A percentile compares a stretch with the other conserved stretches of the same genome.
Conservation (phyloP, 257 asterid species). For the Lycium barbarum region DNA sequence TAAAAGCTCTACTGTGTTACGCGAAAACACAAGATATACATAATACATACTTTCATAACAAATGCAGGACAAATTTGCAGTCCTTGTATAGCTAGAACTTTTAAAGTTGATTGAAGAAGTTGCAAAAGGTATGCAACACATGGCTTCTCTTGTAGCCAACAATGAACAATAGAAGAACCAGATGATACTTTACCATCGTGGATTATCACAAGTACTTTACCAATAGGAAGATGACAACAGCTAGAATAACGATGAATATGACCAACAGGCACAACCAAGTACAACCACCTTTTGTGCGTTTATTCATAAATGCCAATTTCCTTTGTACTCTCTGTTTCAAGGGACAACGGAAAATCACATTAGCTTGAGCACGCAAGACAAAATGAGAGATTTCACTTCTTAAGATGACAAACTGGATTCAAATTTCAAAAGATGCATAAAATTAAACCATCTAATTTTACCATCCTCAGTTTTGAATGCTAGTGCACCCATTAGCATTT, state of each 20-base stretch:
- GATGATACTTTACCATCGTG: background rate
- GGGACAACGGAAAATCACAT: background rate
- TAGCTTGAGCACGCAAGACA: background rate
- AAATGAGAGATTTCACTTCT: conserved; percentile 16
- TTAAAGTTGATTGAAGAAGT: conserved; percentile 10
- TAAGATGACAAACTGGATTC: background rate
- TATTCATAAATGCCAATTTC: conserved; percentile 34
- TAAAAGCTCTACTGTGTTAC: background rate
- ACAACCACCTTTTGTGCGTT: conserved; percentile 37
- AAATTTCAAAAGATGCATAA: background rate
- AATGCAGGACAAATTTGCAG: background rate
- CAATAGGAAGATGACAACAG: conserved; percentile 19
- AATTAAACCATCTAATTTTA: background rate
- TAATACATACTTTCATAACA: background rate
- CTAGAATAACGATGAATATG: conserved; percentile 30
- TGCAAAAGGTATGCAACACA: conserved; percentile 1
- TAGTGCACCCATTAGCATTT: background rate
- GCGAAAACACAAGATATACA: conserved; percentile 8
- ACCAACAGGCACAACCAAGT: conserved; percentile 36
- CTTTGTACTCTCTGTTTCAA: conserved; percentile 34
- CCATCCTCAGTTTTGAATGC: background rate
- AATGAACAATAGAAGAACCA: background rate
- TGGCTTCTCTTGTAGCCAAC: background rate
- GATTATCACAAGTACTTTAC: conserved; percentile 30
- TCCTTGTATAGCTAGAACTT: background rate